Base-by-base conservation (phyloP, 768 basidiomycete species). In the Mycena belliarum region DNA sequence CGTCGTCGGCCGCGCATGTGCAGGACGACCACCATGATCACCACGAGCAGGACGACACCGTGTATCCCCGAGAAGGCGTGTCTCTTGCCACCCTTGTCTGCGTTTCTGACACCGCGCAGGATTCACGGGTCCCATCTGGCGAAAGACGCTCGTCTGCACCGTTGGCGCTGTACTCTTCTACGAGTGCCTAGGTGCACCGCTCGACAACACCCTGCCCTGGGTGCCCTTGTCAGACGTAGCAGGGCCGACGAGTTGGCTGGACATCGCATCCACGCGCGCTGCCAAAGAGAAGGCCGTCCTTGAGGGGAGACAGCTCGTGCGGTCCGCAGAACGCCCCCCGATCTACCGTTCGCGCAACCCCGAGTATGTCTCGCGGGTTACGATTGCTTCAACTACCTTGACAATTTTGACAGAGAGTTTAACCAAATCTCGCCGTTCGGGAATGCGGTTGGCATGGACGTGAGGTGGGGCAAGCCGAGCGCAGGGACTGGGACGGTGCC, bases 331-430 rank as follows among this genome's bases (percentile, higher is more conserved):
- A 26, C 57, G 58, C 6, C 55, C 54, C 8, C 35, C 47, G 6
- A 53, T 88, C 37, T 83, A 85, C 68, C 80, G 88, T 38, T 86
- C 82, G 68, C 79, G 87, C 63, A 88, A 85, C 69, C 86, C 89
- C 51, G 86, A 89, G 91, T 93, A 63, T 71, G 89, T 81, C 37
- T n/a, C 49, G 45, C 29, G 15, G 35, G 24, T 52, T 28, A 45
- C 35, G 54, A 48, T 35, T 42, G 11, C 23, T 32, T 55, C 14
- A 45, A 7, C n/a, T n/a, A n/a, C n/a, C n/a, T n/a, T n/a, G n/a
- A n/a, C n/a, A n/a, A n/a, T n/a, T n/a, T n/a, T n/a, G n/a, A n/a
- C 66, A 90, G 88, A 66, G 68, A 75, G 9, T 71, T 91, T 28
- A 81, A 82, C 25, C 82, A 85, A 66, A 75, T 72, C 1, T 89